phyloP scores from a whole-genome alignment of 1,139 yeast species.

The Taiozyma sp. region DNA sequence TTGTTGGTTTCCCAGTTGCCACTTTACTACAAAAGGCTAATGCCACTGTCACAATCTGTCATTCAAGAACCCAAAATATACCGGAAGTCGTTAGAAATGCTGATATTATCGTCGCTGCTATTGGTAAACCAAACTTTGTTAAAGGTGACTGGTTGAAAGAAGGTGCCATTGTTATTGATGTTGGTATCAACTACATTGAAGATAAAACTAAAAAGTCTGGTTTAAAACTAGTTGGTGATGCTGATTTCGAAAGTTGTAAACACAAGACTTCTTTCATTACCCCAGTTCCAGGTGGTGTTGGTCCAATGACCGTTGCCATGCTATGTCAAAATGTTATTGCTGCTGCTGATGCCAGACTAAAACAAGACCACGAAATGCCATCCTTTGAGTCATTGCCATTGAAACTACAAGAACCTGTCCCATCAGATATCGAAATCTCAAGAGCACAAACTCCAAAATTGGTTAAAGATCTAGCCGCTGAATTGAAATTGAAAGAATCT shows the following conservation, averaged over 20 bases:
- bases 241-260: conserved; percentile 66
- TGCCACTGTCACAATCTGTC: conserved; percentile 70
- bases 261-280: conserved; percentile 72
- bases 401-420: conserved; percentile 72
- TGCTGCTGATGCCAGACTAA: conserved; percentile 61
- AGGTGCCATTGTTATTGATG: conserved; percentile 88
- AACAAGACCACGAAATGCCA: conserved; percentile 40
- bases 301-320: conserved; percentile 99
- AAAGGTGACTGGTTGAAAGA: conserved; percentile 85
- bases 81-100: conserved; percentile 61
- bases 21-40: conserved; percentile 79
- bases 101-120: conserved; percentile 88
- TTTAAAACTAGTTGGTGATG: conserved; percentile 88
- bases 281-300: conserved; percentile 99
- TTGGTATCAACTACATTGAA: conserved; percentile 86
- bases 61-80: conserved; percentile 58
- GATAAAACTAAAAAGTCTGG: conserved; percentile 80
- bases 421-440: conserved; percentile 90
- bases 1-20: conserved; percentile 93
- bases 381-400: conserved; percentile 59
- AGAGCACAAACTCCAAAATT: conserved; percentile 85
- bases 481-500: conserved; percentile 73
- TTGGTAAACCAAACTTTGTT: conserved; percentile 79
- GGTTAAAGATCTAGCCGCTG: conserved; percentile 74
- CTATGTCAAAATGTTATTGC: conserved; percentile 78